Base-by-base conservation (phyloP, 2,329 filamentous ascomycete genomes). In the Pseudogymnoascus sp. region DNA sequence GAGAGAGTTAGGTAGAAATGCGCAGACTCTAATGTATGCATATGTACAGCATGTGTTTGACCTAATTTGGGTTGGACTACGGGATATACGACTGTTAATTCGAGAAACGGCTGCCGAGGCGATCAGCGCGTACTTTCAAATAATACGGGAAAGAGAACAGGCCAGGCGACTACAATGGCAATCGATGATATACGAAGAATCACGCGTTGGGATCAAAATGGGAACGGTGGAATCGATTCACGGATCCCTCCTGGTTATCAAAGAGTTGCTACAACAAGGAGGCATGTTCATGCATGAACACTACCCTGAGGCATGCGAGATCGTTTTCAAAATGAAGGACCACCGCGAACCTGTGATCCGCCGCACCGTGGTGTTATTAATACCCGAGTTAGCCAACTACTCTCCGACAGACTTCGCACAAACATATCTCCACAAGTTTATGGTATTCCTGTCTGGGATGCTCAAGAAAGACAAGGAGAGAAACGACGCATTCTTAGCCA, bases 211-310 rank as follows among this genome's bases (percentile, higher is more conserved):
- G 5, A 86, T 99, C 68, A 87, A 87, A 72, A 83, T 87, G 59
- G 88, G 86, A 68, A 91, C 90, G 15, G 83, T 95, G 61, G 94
- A 99, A 73, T 88, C 87, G 64, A 88, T 96, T 42, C 95, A 99
- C 72, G 94, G 91, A n/a, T 97, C 93, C 1, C 81, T 99, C 40
- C 81, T 99, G 18, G 92, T 95, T 1, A 82, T 97, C 69, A 95
- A 93, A 73, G 93, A 97, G 76, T 82, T 99, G 58, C 84, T 99
- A 15, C 85, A 94, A 65, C 93, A 96, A 73, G 94, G 94, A 60
- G 92, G 92, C 69, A 99, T 99, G 93, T 99, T 96, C 75, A 97
- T 99, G 94, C 92, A 96, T 70, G 90, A 92, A 39, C 86, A 92
- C 72, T 99, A 97, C 74, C 85, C 88, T 63, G 90, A 96, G 68